A percentile compares a stretch with the other conserved stretches of the same genome.
phyloP scores from a whole-genome alignment of 2,329 filamentous ascomycete genomes.

The Apiospora phragmitis region DNA sequence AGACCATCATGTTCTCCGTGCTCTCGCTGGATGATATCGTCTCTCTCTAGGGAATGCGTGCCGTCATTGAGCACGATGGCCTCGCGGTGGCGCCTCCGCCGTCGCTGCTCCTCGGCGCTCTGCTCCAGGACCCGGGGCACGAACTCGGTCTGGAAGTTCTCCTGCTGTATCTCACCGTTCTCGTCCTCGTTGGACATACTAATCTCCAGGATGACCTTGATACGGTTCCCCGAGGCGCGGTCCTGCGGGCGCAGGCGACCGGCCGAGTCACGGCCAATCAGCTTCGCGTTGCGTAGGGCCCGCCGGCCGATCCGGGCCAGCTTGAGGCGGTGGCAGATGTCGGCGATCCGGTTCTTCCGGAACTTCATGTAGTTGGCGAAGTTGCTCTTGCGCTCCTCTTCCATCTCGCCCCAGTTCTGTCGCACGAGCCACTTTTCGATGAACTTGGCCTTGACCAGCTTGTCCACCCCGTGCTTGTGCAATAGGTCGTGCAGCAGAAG shows the following conservation, averaged over 20 bases:
- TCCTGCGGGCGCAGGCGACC: conserved; percentile 20
- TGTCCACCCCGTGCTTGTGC: conserved; percentile 56
- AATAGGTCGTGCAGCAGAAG: conserved; percentile 59
- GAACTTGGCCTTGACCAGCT: conserved; percentile 63
- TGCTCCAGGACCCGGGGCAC: conserved; percentile 48
- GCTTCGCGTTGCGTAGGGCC: conserved; percentile 51
- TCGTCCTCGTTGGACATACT: conserved; percentile 32
- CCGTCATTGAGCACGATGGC: conserved; percentile 91
- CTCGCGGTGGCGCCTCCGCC: conserved; percentile 76
- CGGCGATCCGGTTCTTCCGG: conserved; percentile 54
- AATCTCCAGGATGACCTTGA: conserved; percentile 38
- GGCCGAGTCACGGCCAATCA: conserved; percentile 37
- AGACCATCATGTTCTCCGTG: conserved; percentile 29
- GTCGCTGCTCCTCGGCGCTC: conserved; percentile 66
- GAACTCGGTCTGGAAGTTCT: conserved; percentile 31
- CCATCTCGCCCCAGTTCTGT: conserved; percentile 65
- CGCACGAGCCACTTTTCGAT: conserved; percentile 73
- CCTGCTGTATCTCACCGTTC: conserved; percentile 27
- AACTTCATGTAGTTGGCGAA: conserved; percentile 52
- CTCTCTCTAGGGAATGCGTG: conserved; percentile 69
- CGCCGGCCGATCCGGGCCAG: conserved; percentile 51
- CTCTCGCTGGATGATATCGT: conserved; percentile 76
- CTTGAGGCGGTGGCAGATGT: conserved; percentile 51
- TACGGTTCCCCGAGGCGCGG: conserved; percentile 25
- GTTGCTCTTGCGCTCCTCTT: conserved; percentile 53